Evolutionary conservation across 192 early-diverging fungal genomes (phyloP).

Genomic region (Coemansia sp.): DNA sequence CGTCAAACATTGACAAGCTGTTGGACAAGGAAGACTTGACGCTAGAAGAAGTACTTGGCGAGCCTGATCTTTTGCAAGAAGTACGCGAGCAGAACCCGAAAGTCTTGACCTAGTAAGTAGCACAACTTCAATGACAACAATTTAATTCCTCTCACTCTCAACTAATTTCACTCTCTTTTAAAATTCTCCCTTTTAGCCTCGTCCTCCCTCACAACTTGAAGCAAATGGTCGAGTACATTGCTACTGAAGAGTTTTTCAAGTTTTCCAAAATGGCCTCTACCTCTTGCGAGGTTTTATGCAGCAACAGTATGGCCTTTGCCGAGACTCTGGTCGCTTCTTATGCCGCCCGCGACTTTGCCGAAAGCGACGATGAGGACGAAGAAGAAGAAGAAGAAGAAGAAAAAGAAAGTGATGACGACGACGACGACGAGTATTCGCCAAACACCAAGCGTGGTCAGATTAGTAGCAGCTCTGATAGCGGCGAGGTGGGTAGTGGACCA

Average conservation of each 20-base stretch:
- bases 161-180: not conserved
- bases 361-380: conserved; percentile 42
- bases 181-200: conserved; percentile 39
- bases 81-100: conserved; percentile 90
- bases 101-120: conserved; percentile 73
- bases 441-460: not conserved
- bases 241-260: conserved; percentile 82
- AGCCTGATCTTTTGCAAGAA: conserved; percentile 94
- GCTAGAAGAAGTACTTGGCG: conserved; percentile 89
- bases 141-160: no score
- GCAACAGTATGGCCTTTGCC: conserved; percentile 47
- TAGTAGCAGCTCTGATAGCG: not conserved
- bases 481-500: conserved; percentile 10
- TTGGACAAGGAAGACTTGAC: conserved; percentile 90
- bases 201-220: conserved; percentile 73
- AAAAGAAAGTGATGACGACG: not conserved
- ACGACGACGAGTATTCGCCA: not conserved
- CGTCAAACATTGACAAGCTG: conserved; percentile 89
- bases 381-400: conserved; percentile 7
- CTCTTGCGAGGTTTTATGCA: conserved; percentile 57
- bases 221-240: conserved; percentile 82
- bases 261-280: conserved; percentile 48
- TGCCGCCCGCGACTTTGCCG: conserved; percentile 40
- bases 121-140: not conserved
- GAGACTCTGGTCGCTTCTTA: conserved; percentile 40